These are phyloP conservation scores for Spatholobus suberectus DNA, from an alignment of 306 rosid genomes.

Conservation along the genomic window DNA sequence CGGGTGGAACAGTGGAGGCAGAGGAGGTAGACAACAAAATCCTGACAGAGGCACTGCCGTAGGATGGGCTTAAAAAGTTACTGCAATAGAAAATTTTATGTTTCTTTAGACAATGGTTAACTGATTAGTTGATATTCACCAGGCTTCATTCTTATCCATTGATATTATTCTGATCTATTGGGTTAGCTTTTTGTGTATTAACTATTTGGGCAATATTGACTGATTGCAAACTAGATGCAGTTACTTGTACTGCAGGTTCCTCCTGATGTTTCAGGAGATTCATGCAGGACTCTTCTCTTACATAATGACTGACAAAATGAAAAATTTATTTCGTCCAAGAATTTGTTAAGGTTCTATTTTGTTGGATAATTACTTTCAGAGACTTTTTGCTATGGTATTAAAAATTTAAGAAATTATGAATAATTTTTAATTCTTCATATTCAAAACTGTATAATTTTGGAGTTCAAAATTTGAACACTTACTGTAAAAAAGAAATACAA, in stretches of 20 bases:
- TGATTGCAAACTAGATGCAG: not conserved
- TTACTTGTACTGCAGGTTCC: not conserved
- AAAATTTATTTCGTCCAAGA: not conserved
- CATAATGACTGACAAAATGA: not conserved
- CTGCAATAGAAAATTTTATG: no score
- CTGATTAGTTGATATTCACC: no score
- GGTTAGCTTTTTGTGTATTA: not conserved
- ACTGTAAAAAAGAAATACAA: no score
- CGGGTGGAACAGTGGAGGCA: no score
- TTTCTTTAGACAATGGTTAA: no score
- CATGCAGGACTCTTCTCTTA: not conserved
- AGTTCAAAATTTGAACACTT: not conserved
- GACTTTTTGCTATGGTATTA: not conserved
- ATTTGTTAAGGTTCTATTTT: not conserved
- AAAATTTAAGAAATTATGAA: not conserved
- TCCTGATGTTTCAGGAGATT: not conserved
- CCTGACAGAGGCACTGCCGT: no score
- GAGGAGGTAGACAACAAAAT: no score
- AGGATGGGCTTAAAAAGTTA: no score
- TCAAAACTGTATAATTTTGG: not conserved
- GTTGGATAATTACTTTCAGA: not conserved
- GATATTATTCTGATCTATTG: no score
- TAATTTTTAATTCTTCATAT: not conserved
- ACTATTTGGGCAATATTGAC: not conserved
- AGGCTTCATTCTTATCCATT: no score